Percentiles rank a stretch among this genome's conserved stretches.
Evolutionary conservation across 345 rosid genomes (phyloP).

Genomic region (Kandelia obovata): DNA sequence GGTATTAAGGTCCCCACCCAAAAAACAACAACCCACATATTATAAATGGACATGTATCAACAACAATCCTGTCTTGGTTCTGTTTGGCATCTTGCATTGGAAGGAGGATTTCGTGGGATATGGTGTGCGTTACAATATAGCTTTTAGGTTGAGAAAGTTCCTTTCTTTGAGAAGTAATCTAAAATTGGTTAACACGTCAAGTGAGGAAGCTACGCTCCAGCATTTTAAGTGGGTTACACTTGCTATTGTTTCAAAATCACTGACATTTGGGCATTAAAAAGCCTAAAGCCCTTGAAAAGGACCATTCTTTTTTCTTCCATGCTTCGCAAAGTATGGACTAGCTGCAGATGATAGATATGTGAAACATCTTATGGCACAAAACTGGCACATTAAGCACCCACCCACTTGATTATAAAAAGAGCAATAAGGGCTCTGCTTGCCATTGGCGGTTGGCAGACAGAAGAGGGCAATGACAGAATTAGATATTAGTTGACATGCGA

Average conservation of each 20-base stretch:
- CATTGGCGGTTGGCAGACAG: neutral
- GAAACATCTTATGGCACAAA: neutral
- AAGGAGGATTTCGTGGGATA: no score
- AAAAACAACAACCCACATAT: neutral
- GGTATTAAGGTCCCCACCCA: neutral
- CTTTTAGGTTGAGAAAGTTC: no score
- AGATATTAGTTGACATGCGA: neutral
- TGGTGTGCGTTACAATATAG: no score
- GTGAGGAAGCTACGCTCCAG: no score
- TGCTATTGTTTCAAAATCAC: neutral
- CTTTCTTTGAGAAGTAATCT: no score
- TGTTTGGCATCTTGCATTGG: no score
- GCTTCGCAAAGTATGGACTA: neutral
- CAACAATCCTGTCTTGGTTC: no score
- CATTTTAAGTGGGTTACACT: neutral
- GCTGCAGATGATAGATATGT: neutral
- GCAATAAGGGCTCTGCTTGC: neutral
- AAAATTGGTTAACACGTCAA: no score
- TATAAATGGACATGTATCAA: neutral
- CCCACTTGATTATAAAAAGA: neutral
- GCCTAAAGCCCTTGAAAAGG: neutral
- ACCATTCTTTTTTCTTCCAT: neutral
- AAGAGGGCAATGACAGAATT: neutral
- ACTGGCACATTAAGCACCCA: neutral
- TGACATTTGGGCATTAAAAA: neutral